Evolutionary conservation across 148 eudicot genomes (phyloP), one percentile per base, ranked within the genome.

Genomic region (Beta vulgaris): DNA sequence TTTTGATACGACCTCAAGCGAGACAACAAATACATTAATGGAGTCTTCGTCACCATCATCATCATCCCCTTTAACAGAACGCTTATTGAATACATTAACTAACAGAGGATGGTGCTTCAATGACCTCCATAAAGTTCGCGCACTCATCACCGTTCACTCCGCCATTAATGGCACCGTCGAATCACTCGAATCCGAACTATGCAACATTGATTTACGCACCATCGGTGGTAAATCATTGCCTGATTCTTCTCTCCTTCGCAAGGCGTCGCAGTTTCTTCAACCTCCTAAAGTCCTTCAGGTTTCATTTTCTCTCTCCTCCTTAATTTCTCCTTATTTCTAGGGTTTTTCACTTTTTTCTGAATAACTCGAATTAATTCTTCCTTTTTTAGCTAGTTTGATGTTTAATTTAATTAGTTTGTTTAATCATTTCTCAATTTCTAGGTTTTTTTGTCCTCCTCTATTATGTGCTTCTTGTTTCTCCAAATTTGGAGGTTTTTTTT

Each of bases 261-360:
- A 89, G 36, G 68, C 90, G 2, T 73, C 92, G 65, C 81, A 78
- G 42, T 79, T 89, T 68, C 83, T 69, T 13, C 86, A 79, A 53
- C 91, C 96, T 76, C 93, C 96, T 8, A 85, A 86, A 86, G 84
- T 93, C 42, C 92, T 93, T 60, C 98, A 93, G 91, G 97, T 58
- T 82, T 37, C 4, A 23, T 26, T 37, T 35, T 25, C 61, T 28
- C 10, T 28, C 21, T 78, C 73, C 10, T 39, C 49, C 13, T 49
- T 51, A 51, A 19, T 48, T 28, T 42, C 61, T 39, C 16, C 70
- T 14, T 13, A 0, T 37, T 70, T 21, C 43, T 28, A 54, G 73
- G 73, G 73, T 80, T 61, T 64, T 37, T 68, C 15, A 14, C 44
- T 19, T 49, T n/a, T 32, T 2, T 13, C 3, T 15, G 29, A 0